Evolutionary conservation across 2,329 filamentous ascomycete species (phyloP), one percentile per base, ranked within the genome.

Genomic region (Alternaria alternata): DNA sequence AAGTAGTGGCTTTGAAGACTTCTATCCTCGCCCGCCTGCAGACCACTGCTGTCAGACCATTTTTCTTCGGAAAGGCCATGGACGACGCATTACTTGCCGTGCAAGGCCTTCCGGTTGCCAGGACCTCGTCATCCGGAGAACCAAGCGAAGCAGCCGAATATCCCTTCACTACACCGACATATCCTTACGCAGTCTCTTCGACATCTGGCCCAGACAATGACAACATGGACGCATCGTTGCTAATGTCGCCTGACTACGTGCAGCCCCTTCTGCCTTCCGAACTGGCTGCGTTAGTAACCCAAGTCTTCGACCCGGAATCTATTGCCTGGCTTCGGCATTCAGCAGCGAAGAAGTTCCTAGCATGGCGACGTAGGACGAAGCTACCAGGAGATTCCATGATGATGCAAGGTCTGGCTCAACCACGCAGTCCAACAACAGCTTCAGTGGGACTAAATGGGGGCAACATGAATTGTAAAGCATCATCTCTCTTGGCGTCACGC

Each of bases 241-340:
- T 98, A 18, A 98, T 98, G 94, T 93, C 89, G 57, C 90, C 94
- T 1, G 91, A 95, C 70, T 98, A 97, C 74, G 83, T 95, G 14
- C 90, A 92, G 62, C 94, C 94, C 1, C 83, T 97, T 5, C 80
- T 91, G 3, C 79, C 86, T 0, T 95, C 93, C 8, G 94, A 98
- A 58, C 86, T 98, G 2, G 72, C 78, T 5, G 78, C 81, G 8
- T 82, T 98, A 1, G 86, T 96, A n/a, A 82, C 88, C 8, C 86
- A 87, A 18, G 81, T 97, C 0, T 94, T 98, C 69, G 89, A 93
- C 46, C 85, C 86, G 4, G 89, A 94, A 46, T 93, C 91, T 36
- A 86, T 93, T 38, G 86, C 91, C 4, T 94, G 92, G 84, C 84
- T 98, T 52, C 89, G 94, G 28, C 90, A 98, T 76, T 86, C 89